phyloP scores from a whole-genome alignment of 306 rosid genomes.

The Sicyos baderoa region DNA sequence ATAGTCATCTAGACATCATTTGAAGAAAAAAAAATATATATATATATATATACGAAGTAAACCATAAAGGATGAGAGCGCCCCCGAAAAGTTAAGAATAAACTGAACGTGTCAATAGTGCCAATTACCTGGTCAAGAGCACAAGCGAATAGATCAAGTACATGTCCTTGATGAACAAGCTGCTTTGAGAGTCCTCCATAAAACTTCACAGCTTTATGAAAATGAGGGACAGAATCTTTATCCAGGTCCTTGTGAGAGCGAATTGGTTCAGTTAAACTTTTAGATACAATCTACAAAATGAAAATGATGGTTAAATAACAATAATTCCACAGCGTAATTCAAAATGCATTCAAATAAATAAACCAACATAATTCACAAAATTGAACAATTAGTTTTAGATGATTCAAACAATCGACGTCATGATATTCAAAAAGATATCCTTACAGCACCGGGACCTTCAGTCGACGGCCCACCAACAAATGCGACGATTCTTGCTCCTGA shows the following conservation, averaged over 20 bases:
- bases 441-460: conserved; percentile 93
- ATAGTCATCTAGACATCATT: not conserved
- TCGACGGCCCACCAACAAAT: conserved; percentile 86
- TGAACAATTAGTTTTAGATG: not conserved
- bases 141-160: conserved; percentile 92
- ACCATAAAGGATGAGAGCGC: conserved; percentile 14
- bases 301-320: conserved; percentile 1
- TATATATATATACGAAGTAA: not conserved
- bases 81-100: conserved; percentile 5
- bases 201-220: conserved; percentile 86
- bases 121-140: conserved; percentile 90
- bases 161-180: conserved; percentile 98
- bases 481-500: conserved; percentile 91
- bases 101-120: conserved; percentile 9
- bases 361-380: not conserved
- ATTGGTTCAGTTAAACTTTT: conserved; percentile 84
- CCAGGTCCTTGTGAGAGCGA: conserved; percentile 98
- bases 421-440: conserved; percentile 27
- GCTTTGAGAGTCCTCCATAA: conserved; percentile 83
- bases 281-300: conserved; percentile 61
- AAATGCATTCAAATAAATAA: conserved; percentile 1
- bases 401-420: not conserved
- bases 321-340: not conserved
- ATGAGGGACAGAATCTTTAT: conserved; percentile 83
- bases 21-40: not conserved